Percentiles rank a stretch among this genome's conserved stretches.
These are phyloP conservation scores for Pythium phragmitis DNA, from an alignment of 352 stramenopile species.

Conservation along the genomic window DNA sequence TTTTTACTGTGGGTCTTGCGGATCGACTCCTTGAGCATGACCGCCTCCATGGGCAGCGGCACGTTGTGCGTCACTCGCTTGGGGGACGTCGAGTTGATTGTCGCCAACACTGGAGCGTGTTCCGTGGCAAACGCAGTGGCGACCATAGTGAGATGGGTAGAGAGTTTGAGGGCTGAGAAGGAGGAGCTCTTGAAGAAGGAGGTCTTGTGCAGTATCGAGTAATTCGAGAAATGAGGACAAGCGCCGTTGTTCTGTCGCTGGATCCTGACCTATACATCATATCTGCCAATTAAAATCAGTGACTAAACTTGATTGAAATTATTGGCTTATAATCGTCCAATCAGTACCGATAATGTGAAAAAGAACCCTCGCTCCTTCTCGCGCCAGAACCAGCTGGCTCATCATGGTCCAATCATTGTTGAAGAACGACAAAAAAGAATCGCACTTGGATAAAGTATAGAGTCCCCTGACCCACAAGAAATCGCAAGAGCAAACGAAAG, in stretches of 20 bases:
- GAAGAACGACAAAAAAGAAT: conserved; percentile 10
- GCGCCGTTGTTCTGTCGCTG: too few species aligned
- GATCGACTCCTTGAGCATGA: conserved; percentile 47
- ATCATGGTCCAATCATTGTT: conserved; percentile 6
- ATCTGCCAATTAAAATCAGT: too few species aligned
- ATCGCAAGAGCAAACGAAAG: background rate
- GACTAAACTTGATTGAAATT: background rate
- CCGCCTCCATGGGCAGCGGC: conserved; percentile 32
- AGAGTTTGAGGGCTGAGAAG: background rate
- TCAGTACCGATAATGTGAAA: background rate
- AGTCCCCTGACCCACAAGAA: background rate
- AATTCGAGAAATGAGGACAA: conserved; percentile 7
- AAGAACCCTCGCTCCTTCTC: conserved; percentile 7
- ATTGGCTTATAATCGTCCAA: conserved; percentile 4
- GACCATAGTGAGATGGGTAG: background rate
- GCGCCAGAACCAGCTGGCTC: background rate
- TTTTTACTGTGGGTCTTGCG: conserved; percentile 29
- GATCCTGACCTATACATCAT: too few species aligned
- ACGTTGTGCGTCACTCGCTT: background rate
- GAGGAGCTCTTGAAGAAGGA: background rate
- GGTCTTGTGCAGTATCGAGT: background rate
- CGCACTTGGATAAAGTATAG: conserved; percentile 13
- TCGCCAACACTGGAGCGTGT: background rate
- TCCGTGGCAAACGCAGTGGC: conserved; percentile 1
- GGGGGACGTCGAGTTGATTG: background rate